Conservation (phyloP, 1,284 basidiomycete genomes). For the Vanrija sp. region DNA sequence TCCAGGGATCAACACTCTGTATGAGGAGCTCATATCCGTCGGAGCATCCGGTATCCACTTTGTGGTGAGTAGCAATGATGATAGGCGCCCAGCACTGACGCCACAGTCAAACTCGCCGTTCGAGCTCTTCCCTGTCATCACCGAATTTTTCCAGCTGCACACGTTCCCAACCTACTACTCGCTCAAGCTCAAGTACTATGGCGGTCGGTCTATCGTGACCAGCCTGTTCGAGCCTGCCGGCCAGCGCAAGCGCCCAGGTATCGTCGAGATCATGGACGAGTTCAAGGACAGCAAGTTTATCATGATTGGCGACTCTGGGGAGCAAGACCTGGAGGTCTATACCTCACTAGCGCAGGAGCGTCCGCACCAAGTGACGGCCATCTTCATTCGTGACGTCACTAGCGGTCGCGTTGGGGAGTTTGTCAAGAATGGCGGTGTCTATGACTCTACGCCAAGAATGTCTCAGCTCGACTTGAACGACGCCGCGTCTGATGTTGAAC, state of each 20-base stretch:
- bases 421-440: too few relatives aligned
- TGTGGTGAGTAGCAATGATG: slow-evolving; percentile 59
- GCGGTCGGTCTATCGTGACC: slow-evolving; percentile 72
- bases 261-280: slow-evolving; percentile 66
- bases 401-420: slow-evolving; percentile 23
- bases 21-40: slow-evolving; percentile 60
- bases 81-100: not conserved
- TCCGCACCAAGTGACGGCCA: slow-evolving; percentile 56
- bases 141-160: slow-evolving; percentile 70
- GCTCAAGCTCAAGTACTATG: slow-evolving; percentile 72
- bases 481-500: not conserved
- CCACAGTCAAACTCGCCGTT: slow-evolving; percentile 79
- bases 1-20: slow-evolving; percentile 82
- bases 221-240: slow-evolving; percentile 68
- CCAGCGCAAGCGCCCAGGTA: slow-evolving; percentile 70
- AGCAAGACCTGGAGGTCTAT: slow-evolving; percentile 85
- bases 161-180: slow-evolving; percentile 52
- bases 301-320: slow-evolving; percentile 80
- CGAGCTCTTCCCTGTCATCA: slow-evolving; percentile 74
- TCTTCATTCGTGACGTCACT: slow-evolving; percentile 73
- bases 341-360: slow-evolving; percentile 64
- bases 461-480: not conserved
- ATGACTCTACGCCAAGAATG: too few relatives aligned
- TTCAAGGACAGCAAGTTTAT: slow-evolving; percentile 73
- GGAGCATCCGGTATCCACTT: slow-evolving; percentile 76